Evolutionary conservation across 139 green algal species (phyloP).

Genomic region (Eudorina sp.): DNA sequence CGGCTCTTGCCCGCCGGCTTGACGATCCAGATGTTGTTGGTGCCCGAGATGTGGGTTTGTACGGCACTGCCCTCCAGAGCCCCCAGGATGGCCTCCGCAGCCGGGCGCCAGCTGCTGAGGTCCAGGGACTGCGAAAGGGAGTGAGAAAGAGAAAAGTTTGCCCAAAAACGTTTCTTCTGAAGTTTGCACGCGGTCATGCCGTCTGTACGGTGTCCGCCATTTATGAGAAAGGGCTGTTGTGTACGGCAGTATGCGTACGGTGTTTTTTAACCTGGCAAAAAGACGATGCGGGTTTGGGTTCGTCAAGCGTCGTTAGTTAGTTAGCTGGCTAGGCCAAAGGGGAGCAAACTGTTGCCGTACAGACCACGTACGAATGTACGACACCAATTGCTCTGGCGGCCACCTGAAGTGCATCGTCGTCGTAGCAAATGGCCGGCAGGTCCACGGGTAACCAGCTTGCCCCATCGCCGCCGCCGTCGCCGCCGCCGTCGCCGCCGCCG

Average conservation of each 20-base stretch:
- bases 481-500: not conserved
- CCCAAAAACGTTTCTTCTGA: too few species aligned
- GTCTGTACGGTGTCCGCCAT: too few species aligned
- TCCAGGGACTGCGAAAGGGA: constrained; percentile 25
- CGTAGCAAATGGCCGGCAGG: constrained; percentile 17
- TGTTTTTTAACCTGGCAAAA: too few species aligned
- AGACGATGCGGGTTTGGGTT: too few species aligned
- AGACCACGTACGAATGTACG: too few species aligned
- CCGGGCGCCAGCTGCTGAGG: not conserved
- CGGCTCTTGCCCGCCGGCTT: constrained; percentile 75
- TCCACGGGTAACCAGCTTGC: not conserved
- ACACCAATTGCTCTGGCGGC: not conserved
- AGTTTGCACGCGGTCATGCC: too few species aligned
- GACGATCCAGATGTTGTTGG: constrained; percentile 80
- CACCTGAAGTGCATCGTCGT: constrained; percentile 25
- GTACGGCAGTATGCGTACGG: too few species aligned
- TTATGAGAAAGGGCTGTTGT: too few species aligned
- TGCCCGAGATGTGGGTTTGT: constrained; percentile 64
- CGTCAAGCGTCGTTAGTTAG: too few species aligned
- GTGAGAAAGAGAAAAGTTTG: too few species aligned
- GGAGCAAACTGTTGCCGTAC: too few species aligned
- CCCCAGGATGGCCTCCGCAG: constrained; percentile 31
- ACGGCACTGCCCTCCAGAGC: constrained; percentile 35
- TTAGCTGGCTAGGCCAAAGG: too few species aligned
- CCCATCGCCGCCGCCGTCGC: not conserved